Percentiles rank a stretch among this genome's conserved stretches.
Conservation (phyloP, 1,139 yeast genomes). For the Candida tropicalis region DNA sequence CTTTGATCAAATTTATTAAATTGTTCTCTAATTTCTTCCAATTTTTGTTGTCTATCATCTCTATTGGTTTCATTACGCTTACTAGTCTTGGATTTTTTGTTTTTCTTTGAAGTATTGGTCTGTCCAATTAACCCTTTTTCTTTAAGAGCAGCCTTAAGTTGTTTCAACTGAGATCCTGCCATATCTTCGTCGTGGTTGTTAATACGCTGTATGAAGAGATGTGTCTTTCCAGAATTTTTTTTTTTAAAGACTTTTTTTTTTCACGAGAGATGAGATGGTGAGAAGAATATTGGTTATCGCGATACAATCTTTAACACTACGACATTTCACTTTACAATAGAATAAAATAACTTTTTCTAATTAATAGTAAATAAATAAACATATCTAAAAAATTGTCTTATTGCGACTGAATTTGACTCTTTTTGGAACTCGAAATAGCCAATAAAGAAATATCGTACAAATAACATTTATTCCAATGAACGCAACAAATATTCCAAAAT, state of each 20-base stretch:
- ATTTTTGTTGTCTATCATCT: slow-evolving; percentile 59
- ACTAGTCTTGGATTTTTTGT: slow-evolving; percentile 46
- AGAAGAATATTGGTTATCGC: not conserved
- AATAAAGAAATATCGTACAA: slow-evolving; percentile 60
- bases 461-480: slow-evolving; percentile 54
- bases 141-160: slow-evolving; percentile 74
- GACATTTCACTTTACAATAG: no score
- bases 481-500: slow-evolving; percentile 58
- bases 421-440: slow-evolving; percentile 79
- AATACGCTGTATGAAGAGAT: no score
- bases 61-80: slow-evolving; percentile 61
- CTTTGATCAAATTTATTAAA: slow-evolving; percentile 90
- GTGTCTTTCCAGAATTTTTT: not conserved
- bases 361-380: not conserved
- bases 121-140: slow-evolving; percentile 83
- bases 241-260: not conserved
- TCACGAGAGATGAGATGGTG: slow-evolving; percentile 1
- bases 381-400: not conserved
- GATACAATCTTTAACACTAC: no score
- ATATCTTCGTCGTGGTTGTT: slow-evolving; percentile 30
- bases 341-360: not conserved
- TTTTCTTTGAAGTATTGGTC: slow-evolving; percentile 55
- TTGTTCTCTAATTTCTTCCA: slow-evolving; percentile 69
- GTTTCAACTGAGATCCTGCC: slow-evolving; percentile 92
- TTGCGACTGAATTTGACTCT: slow-evolving; percentile 14